These are phyloP conservation scores for Myochromella boudieri DNA, from an alignment of 768 basidiomycete species.

Conservation along the genomic window DNA sequence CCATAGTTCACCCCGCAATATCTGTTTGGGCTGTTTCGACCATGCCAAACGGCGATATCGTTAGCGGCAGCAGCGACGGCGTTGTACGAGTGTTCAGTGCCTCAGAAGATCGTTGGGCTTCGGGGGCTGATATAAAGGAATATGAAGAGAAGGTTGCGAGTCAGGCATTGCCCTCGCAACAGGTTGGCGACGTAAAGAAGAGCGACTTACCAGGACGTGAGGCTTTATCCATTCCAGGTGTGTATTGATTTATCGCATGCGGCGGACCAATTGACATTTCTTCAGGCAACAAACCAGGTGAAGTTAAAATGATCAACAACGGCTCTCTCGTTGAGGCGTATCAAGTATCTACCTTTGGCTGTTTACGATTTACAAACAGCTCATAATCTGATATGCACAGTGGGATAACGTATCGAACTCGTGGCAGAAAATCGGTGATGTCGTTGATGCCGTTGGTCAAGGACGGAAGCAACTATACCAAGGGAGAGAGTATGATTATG, in stretches of 20 bases:
- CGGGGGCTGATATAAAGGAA: slow-evolving; percentile 57
- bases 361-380: not conserved
- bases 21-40: slow-evolving; percentile 95
- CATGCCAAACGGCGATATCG: slow-evolving; percentile 89
- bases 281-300: slow-evolving; percentile 87
- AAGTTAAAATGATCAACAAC: slow-evolving; percentile 89
- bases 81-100: slow-evolving; percentile 84
- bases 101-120: slow-evolving; percentile 71
- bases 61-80: slow-evolving; percentile 89
- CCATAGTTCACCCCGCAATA: slow-evolving; percentile 89
- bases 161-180: slow-evolving; percentile 80
- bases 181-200: slow-evolving; percentile 92
- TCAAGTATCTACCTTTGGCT: too few relatives aligned
- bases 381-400: slow-evolving; percentile 47
- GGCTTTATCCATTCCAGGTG: slow-evolving; percentile 71
- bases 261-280: not conserved
- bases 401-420: slow-evolving; percentile 70
- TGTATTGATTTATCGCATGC: slow-evolving; percentile 16
- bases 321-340: slow-evolving; percentile 85
- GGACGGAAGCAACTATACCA: slow-evolving; percentile 89
- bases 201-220: slow-evolving; percentile 87
- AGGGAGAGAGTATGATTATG: slow-evolving; percentile 97
- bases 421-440: slow-evolving; percentile 96
- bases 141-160: slow-evolving; percentile 77
- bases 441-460: slow-evolving; percentile 91